Evolutionary conservation across 2,329 filamentous ascomycete species (phyloP).

Genomic region (Cytospora leucostoma): DNA sequence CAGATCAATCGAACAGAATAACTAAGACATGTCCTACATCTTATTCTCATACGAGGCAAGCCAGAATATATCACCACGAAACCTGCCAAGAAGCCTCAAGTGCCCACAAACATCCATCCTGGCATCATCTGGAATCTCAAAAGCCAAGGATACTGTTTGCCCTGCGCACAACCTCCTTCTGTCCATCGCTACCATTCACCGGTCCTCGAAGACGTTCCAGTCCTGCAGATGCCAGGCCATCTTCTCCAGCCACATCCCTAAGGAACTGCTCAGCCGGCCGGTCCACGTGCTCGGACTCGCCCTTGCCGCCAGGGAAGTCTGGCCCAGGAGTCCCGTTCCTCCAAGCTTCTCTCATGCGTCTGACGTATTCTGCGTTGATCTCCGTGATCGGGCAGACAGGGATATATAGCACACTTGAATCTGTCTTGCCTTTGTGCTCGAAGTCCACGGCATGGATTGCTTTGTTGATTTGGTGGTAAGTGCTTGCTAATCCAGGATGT

Average conservation of each 20-base stretch:
- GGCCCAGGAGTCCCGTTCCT: constrained; percentile 65
- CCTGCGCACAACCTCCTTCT: constrained; percentile 18
- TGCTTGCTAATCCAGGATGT: not conserved
- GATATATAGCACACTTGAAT: constrained; percentile 88
- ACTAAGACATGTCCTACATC: no score
- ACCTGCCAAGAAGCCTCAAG: not conserved
- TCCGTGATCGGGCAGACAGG: constrained; percentile 81
- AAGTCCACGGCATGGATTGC: constrained; percentile 82
- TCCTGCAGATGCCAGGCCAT: constrained; percentile 19
- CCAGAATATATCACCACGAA: not conserved
- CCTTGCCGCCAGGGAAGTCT: constrained; percentile 72
- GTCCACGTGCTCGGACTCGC: constrained; percentile 59
- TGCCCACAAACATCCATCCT: not conserved
- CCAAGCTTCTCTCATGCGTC: constrained; percentile 71
- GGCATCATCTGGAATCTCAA: not conserved
- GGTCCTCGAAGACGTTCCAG: constrained; percentile 18
- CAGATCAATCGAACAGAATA: no score
- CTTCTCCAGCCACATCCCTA: constrained; percentile 6
- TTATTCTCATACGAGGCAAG: not conserved
- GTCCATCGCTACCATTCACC: constrained; percentile 10
- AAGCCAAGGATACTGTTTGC: constrained; percentile 23
- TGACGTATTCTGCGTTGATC: constrained; percentile 70
- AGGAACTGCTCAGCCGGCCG: constrained; percentile 38
- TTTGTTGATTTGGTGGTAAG: constrained; percentile 3
- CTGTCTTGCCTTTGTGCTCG: constrained; percentile 67